Evolutionary conservation across 192 early-diverging fungal species (phyloP).

Genomic region (Fimicolochytrium jonesii): DNA sequence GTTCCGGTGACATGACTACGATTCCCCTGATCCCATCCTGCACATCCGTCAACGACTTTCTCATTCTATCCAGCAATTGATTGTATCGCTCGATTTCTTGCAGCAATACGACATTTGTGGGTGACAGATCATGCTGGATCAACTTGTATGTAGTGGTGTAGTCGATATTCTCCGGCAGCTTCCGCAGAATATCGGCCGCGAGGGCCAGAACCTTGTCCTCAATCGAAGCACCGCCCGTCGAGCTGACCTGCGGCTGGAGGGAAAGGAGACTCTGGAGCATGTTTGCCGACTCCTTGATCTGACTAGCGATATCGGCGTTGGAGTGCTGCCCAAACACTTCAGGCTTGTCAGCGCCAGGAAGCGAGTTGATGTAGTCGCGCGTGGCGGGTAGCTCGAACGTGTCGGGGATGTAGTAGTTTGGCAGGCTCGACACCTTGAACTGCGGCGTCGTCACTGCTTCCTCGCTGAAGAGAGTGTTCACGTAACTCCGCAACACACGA

Average conservation of each 20-base stretch:
- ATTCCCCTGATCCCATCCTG: conserved; percentile 62
- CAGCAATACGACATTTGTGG: conserved; percentile 52
- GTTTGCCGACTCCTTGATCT: conserved; percentile 51
- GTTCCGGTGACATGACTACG: conserved; percentile 57
- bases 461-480: conserved; percentile 53
- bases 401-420: conserved; percentile 55
- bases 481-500: conserved; percentile 53
- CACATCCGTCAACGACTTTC: conserved; percentile 44
- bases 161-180: conserved; percentile 52
- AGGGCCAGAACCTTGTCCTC: conserved; percentile 54
- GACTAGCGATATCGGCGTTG: conserved; percentile 60
- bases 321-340: conserved; percentile 66
- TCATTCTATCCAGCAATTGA: conserved; percentile 40
- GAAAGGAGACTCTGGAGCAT: conserved; percentile 49
- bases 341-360: conserved; percentile 55
- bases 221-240: conserved; percentile 32
- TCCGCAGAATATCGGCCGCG: conserved; percentile 43
- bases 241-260: conserved; percentile 48
- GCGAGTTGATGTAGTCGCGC: conserved; percentile 48
- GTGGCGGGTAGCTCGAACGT: conserved; percentile 31
- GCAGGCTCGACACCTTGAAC: conserved; percentile 44
- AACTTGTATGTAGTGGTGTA: conserved; percentile 47
- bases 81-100: conserved; percentile 59
- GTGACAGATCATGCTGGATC: conserved; percentile 48
- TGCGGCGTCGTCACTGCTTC: conserved; percentile 48